phyloP scores from a whole-genome alignment of 495 filamentous ascomycete genomes.

The Penicillium coffeae region DNA sequence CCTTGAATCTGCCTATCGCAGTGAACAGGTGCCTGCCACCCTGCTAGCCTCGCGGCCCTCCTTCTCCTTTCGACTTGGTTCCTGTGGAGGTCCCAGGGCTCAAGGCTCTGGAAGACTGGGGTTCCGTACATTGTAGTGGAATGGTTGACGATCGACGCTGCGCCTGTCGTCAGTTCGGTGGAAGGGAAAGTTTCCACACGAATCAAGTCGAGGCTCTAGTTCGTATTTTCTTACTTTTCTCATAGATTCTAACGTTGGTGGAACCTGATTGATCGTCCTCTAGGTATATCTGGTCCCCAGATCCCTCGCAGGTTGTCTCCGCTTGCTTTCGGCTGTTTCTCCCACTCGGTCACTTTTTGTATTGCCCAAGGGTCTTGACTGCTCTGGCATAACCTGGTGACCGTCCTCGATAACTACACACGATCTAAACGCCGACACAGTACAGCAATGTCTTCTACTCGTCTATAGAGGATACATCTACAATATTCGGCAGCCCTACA shows the following conservation, averaged over 20 bases:
- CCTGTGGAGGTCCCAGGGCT: neutral
- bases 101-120: neutral
- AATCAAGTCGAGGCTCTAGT: neutral
- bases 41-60: too few species aligned
- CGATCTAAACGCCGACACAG: too few species aligned
- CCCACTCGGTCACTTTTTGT: neutral
- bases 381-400: too few species aligned
- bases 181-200: neutral
- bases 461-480: too few species aligned
- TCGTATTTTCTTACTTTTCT: neutral
- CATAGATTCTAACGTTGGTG: too few species aligned
- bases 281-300: too few species aligned
- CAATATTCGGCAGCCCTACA: too few species aligned
- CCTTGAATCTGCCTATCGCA: conserved; percentile 24
- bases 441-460: too few species aligned
- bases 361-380: neutral
- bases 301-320: conserved; percentile 8
- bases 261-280: too few species aligned
- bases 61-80: neutral
- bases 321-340: neutral
- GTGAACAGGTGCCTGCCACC: too few species aligned
- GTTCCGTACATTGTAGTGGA: neutral
- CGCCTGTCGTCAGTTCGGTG: neutral
- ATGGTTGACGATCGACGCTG: neutral
- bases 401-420: too few species aligned